Conservation (phyloP, 805 yeast genomes). For the Blastobotrys parvus region DNA sequence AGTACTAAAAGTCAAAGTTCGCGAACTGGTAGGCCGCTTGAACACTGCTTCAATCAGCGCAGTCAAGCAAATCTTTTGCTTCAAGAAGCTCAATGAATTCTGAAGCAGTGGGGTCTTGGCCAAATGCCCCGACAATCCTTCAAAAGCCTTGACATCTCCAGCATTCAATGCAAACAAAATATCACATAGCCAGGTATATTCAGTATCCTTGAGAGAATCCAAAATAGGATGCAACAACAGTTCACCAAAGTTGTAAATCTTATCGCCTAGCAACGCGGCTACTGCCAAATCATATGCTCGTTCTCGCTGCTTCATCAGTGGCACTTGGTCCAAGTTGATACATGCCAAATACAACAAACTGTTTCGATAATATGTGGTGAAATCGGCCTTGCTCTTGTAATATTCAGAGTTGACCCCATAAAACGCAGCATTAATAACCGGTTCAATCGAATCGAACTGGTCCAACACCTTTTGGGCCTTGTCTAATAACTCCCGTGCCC, state of each 20-base stretch:
- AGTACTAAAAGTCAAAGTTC: conserved; percentile 63
- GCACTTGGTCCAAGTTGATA: conserved; percentile 39
- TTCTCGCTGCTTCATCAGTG: conserved; percentile 35
- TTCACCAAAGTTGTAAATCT: conserved; percentile 93
- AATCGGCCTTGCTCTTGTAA: conserved; percentile 67
- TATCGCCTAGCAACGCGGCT: conserved; percentile 85
- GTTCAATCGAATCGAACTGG: conserved; percentile 43
- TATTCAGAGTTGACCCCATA: conserved; percentile 73
- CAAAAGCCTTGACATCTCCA: conserved; percentile 68
- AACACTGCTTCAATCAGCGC: conserved; percentile 84
- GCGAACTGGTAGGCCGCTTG: conserved; percentile 60
- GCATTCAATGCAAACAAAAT: conserved; percentile 62
- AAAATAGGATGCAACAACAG: conserved; percentile 82
- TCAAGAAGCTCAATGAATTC: conserved; percentile 54
- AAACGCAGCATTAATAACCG: conserved; percentile 70
- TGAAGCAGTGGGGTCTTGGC: conserved; percentile 48
- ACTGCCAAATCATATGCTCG: conserved; percentile 70
- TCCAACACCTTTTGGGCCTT: conserved; percentile 52
- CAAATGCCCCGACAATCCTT: conserved; percentile 36
- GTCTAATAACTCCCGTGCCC: conserved; percentile 63
- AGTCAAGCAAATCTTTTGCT: conserved; percentile 89
- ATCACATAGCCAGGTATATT: conserved; percentile 62
- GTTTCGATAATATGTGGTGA: conserved; percentile 71
- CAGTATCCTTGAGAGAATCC: conserved; percentile 39
- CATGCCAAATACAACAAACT: conserved; percentile 78